Conservation (phyloP, 2,329 filamentous ascomycete species). For the Colletotrichum eremochloae region DNA sequence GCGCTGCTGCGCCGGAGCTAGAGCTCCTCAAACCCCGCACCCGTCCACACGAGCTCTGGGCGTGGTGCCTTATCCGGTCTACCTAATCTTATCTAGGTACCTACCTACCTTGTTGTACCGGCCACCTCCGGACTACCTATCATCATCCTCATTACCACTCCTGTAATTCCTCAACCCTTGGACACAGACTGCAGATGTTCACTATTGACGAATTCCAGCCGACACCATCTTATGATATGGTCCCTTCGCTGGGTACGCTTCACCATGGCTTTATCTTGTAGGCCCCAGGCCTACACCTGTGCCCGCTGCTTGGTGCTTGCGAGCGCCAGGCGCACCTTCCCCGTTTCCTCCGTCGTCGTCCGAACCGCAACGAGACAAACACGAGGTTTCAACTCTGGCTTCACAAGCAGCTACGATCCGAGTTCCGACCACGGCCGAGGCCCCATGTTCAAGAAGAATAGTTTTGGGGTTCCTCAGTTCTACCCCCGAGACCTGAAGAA, state of each 20-base stretch:
- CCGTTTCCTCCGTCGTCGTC: conserved; percentile 46
- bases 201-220: background rate
- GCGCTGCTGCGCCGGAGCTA: conserved; percentile 37
- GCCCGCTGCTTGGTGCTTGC: conserved; percentile 36
- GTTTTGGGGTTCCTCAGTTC: conserved; percentile 72
- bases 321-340: conserved; percentile 44
- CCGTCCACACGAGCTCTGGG: conserved; percentile 24
- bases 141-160: conserved; percentile 5
- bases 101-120: conserved; percentile 13
- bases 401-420: conserved; percentile 71
- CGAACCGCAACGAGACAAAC: conserved; percentile 55
- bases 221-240: conserved; percentile 9
- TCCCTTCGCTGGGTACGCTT: conserved; percentile 23
- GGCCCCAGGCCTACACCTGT: conserved; percentile 39
- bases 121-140: conserved; percentile 21
- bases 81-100: background rate
- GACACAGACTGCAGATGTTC: background rate
- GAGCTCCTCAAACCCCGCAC: conserved; percentile 39
- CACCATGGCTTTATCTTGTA: conserved; percentile 38
- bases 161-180: background rate
- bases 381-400: conserved; percentile 68
- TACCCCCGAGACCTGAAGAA: conserved; percentile 83
- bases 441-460: conserved; percentile 70
- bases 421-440: conserved; percentile 65
- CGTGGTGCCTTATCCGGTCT: conserved; percentile 33